A percentile compares a stretch with the other conserved stretches of the same genome.
Conservation (phyloP, 768 basidiomycete genomes). For the Tricholoma hemisulphureum region DNA sequence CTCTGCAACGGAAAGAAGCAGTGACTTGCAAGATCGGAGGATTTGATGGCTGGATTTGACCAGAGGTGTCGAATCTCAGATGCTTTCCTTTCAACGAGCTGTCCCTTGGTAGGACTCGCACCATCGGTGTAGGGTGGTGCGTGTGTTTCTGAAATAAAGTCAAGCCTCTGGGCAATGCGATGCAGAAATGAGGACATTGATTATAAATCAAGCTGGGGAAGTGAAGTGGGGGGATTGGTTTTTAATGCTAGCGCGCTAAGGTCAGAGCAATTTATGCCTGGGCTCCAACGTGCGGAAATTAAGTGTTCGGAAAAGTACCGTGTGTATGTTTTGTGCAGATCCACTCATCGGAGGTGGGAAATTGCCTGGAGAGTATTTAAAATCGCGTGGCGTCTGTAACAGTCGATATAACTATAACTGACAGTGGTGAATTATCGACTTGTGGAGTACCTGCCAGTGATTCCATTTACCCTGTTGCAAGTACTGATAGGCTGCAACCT, state of each 20-base stretch:
- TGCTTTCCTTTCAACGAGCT: conserved; percentile 23
- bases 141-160: conserved; percentile 19
- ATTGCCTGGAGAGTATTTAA: conserved; percentile 16
- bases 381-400: too few relatives aligned
- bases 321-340: too few relatives aligned
- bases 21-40: conserved; percentile 30
- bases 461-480: too few relatives aligned
- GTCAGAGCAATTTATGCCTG: too few relatives aligned
- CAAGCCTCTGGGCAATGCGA: conserved; percentile 22
- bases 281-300: too few relatives aligned
- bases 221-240: not conserved
- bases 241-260: too few relatives aligned
- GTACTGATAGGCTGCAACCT: too few relatives aligned
- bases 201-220: not conserved
- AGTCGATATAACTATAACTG: too few relatives aligned
- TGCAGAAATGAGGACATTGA: conserved; percentile 16
- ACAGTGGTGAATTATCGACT: too few relatives aligned
- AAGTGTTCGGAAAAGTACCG: too few relatives aligned
- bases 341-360: conserved; percentile 9
- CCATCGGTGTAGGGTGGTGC: conserved; percentile 38
- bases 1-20: too few relatives aligned
- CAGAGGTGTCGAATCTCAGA: conserved; percentile 30
- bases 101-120: conserved; percentile 21
- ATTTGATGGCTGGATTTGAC: conserved; percentile 23
- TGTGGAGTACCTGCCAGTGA: too few relatives aligned